Conservation (phyloP, 352 stramenopile species). For the Globisporangium carolinianum region DNA sequence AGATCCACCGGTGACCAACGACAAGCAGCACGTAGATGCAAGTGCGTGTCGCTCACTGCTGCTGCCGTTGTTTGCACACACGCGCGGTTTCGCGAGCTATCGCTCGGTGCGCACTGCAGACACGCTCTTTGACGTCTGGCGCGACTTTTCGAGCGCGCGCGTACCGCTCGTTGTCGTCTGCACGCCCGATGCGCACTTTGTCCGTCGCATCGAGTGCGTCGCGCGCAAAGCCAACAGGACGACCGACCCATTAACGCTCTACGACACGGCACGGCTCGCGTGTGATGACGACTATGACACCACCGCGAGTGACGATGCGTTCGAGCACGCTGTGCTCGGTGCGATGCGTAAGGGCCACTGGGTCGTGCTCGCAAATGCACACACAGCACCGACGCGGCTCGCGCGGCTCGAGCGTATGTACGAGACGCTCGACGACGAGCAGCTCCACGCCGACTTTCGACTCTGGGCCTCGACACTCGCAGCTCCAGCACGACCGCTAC, state of each 20-base stretch:
- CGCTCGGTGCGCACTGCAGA: not conserved
- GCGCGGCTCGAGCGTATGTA: constrained; percentile 23
- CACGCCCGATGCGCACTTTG: constrained; percentile 25
- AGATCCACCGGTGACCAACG: not conserved
- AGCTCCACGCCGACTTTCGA: constrained; percentile 51
- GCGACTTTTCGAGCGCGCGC: constrained; percentile 25
- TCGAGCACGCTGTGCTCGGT: constrained; percentile 25
- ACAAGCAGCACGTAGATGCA: not conserved
- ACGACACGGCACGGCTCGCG: not conserved
- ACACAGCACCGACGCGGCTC: constrained; percentile 17
- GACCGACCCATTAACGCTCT: constrained; percentile 16
- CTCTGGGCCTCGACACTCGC: constrained; percentile 36
- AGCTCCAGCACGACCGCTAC: not conserved
- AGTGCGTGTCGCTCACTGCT: no score
- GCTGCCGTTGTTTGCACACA: no score
- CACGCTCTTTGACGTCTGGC: constrained; percentile 22
- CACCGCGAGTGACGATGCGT: constrained; percentile 8
- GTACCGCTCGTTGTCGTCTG: constrained; percentile 27
- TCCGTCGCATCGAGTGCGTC: constrained; percentile 22
- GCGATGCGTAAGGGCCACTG: constrained; percentile 50
- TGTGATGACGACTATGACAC: no score
- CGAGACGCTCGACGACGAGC: constrained; percentile 17
- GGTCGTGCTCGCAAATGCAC: constrained; percentile 37
- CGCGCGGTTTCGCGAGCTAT: no score
- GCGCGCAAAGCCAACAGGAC: constrained; percentile 24